Percentiles rank a stretch among this genome's conserved stretches.
phyloP scores from a whole-genome alignment of 2,329 filamentous ascomycete genomes.

The Ascochyta lentis region DNA sequence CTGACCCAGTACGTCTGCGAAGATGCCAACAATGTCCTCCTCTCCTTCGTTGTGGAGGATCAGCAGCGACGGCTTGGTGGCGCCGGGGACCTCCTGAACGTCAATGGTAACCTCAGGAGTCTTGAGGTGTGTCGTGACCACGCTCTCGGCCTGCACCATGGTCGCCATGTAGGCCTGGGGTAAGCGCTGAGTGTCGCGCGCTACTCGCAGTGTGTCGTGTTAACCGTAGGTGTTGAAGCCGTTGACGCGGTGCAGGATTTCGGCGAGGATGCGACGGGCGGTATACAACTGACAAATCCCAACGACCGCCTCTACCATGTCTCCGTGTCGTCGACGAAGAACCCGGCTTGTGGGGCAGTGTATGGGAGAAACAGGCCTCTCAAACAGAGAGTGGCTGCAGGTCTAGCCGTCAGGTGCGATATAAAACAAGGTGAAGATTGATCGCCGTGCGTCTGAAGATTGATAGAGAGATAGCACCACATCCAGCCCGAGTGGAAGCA shows the following conservation, averaged over 20 bases:
- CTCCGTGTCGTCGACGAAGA: conserved; percentile 36
- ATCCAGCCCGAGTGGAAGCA: conserved; percentile 37
- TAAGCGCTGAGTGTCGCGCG: conserved; percentile 23
- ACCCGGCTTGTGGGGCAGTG: conserved; percentile 33
- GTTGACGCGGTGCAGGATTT: conserved; percentile 51
- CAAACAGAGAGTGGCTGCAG: conserved; percentile 30
- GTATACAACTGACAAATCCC: conserved; percentile 45
- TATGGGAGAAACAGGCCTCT: conserved; percentile 35
- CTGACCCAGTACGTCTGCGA: conserved; percentile 81
- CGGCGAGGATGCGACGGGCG: conserved; percentile 50
- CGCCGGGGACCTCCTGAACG: conserved; percentile 43
- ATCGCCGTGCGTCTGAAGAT: conserved; percentile 41
- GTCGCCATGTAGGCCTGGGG: conserved; percentile 45
- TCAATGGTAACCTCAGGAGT: conserved; percentile 40
- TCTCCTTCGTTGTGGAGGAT: conserved; percentile 74
- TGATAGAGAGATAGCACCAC: conserved; percentile 46
- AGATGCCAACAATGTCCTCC: conserved; percentile 74
- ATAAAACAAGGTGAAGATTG: conserved; percentile 38
- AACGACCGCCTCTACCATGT: conserved; percentile 46
- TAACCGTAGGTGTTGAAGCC: conserved; percentile 53
- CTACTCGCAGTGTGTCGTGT: conserved; percentile 18
- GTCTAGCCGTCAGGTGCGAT: conserved; percentile 32
- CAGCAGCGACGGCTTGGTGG: conserved; percentile 49
- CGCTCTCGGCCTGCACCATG: conserved; percentile 45
- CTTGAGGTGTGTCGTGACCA: conserved; percentile 42